phyloP scores from a whole-genome alignment of 768 basidiomycete species.

The Cystoderma amianthinum region DNA sequence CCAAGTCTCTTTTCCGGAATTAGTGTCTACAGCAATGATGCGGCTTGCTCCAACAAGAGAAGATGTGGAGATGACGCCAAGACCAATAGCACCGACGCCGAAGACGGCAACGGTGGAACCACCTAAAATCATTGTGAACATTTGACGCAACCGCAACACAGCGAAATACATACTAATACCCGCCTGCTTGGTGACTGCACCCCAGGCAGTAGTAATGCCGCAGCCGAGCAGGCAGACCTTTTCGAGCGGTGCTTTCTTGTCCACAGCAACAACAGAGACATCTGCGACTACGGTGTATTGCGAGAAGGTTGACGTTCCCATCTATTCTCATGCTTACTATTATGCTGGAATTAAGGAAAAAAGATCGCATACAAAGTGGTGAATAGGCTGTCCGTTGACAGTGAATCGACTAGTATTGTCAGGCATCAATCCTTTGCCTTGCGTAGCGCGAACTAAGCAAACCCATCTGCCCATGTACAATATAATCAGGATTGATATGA shows the following conservation, averaged over 20 bases:
- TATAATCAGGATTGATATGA: not conserved
- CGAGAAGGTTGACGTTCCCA: constrained; percentile 99
- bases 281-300: constrained; percentile 99
- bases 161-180: constrained; percentile 61
- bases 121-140: constrained; percentile 33
- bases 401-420: constrained; percentile 86
- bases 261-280: constrained; percentile 91
- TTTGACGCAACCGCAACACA: constrained; percentile 1
- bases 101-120: constrained; percentile 90
- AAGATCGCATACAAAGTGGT: constrained; percentile 68
- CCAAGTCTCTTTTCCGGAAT: constrained; percentile 80
- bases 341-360: not conserved
- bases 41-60: constrained; percentile 73
- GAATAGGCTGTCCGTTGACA: constrained; percentile 77
- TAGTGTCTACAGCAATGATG: constrained; percentile 90
- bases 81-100: constrained; percentile 93
- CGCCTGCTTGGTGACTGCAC: constrained; percentile 86
- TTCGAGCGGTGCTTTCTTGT: constrained; percentile 80
- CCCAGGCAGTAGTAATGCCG: constrained; percentile 98
- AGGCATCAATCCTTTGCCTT: constrained; percentile 94
- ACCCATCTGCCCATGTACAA: constrained; percentile 2
- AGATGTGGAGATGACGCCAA: constrained; percentile 85
- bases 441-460: constrained; percentile 75
- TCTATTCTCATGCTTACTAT: constrained; percentile 39
- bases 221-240: constrained; percentile 97